phyloP scores from a whole-genome alignment of 2,329 filamentous ascomycete genomes.

The Penicillium verrucosum region DNA sequence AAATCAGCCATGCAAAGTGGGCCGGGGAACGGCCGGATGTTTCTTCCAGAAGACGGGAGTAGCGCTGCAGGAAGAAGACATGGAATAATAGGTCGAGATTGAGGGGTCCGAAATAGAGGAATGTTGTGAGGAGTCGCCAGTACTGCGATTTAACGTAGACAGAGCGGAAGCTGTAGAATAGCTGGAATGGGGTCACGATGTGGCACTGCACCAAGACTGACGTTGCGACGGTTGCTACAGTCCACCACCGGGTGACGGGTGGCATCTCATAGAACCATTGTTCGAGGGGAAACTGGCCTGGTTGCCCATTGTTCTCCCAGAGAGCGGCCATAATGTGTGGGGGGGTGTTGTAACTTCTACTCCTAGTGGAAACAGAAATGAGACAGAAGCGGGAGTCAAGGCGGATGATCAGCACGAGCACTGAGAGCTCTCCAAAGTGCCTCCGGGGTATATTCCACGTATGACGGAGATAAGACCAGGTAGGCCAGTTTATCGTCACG shows the following conservation, averaged over 20 bases:
- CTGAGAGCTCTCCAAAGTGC: not conserved
- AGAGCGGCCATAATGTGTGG: slow-evolving; percentile 40
- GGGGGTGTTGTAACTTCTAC: not conserved
- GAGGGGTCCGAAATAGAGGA: slow-evolving; percentile 94
- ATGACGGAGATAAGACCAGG: slow-evolving; percentile 10
- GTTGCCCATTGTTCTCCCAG: slow-evolving; percentile 46
- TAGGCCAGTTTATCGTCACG: slow-evolving; percentile 11
- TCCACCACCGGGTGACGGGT: slow-evolving; percentile 94
- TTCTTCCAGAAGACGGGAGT: slow-evolving; percentile 91
- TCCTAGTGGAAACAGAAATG: not conserved
- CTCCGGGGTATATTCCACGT: not conserved
- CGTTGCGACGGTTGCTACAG: slow-evolving; percentile 81
- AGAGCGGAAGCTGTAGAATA: slow-evolving; percentile 93
- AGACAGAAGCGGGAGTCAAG: not conserved
- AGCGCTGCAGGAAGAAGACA: slow-evolving; percentile 96
- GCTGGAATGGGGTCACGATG: slow-evolving; percentile 86
- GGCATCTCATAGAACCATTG: slow-evolving; percentile 99
- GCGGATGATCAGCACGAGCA: slow-evolving; percentile 6
- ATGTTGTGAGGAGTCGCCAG: slow-evolving; percentile 93
- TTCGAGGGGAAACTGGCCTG: slow-evolving; percentile 73
- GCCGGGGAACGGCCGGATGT: slow-evolving; percentile 87
- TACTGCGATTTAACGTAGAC: slow-evolving; percentile 95
- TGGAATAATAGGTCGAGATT: slow-evolving; percentile 94
- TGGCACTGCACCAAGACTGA: slow-evolving; percentile 91
- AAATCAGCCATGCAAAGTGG: slow-evolving; percentile 89